phyloP scores from a whole-genome alignment of 345 rosid species.

The Dipteronia sinensis region DNA sequence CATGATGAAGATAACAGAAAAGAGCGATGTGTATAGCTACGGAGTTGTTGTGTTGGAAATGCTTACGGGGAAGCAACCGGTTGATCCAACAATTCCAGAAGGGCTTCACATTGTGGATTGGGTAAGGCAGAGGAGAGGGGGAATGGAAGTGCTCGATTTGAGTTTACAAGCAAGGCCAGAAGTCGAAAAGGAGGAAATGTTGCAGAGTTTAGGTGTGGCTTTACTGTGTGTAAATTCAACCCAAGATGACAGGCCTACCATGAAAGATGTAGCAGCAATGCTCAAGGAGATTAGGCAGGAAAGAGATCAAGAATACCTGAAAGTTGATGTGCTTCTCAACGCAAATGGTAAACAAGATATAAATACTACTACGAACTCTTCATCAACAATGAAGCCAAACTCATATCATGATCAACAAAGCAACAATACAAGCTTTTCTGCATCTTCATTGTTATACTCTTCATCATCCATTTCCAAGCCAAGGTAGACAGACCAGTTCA shows the following conservation, averaged over 20 bases:
- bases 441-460: constrained; percentile 57
- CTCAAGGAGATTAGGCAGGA: constrained; percentile 62
- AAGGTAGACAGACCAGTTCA: background rate
- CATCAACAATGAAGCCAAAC: constrained; percentile 27
- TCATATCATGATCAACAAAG: constrained; percentile 30
- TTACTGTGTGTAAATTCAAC: constrained; percentile 60
- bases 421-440: constrained; percentile 62
- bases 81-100: constrained; percentile 80
- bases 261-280: constrained; percentile 79
- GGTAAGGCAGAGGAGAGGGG: constrained; percentile 56
- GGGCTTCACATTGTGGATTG: constrained; percentile 80
- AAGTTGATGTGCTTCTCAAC: constrained; percentile 31
- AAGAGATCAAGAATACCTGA: constrained; percentile 48
- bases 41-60: constrained; percentile 86
- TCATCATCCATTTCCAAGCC: constrained; percentile 43
- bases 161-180: constrained; percentile 49
- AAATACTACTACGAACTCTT: constrained; percentile 14
- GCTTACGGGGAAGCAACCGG: constrained; percentile 85
- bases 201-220: constrained; percentile 69
- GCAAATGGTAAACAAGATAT: constrained; percentile 4
- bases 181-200: constrained; percentile 60
- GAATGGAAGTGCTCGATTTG: constrained; percentile 46
- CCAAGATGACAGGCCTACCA: constrained; percentile 68
- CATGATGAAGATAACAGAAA: constrained; percentile 86
- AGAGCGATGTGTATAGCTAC: constrained; percentile 87